phyloP scores from a whole-genome alignment of 2,329 filamentous ascomycete genomes.

The Delphinella strobiligena region DNA sequence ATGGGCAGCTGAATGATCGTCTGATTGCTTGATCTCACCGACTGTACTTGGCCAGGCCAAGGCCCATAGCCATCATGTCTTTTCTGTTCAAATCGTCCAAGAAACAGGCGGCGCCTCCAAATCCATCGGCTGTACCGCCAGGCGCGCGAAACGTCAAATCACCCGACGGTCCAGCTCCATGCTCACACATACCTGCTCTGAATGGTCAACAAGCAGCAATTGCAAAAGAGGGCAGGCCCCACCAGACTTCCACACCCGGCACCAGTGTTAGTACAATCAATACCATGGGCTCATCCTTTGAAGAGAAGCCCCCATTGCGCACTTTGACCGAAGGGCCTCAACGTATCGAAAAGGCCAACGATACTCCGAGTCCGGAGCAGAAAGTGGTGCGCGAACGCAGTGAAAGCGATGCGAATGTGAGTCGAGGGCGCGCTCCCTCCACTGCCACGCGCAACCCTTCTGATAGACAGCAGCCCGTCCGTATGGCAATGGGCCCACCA shows the following conservation, averaged over 20 bases:
- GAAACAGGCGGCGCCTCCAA: constrained; percentile 19
- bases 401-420: constrained; percentile 44
- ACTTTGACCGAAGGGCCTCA: constrained; percentile 5
- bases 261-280: constrained; percentile 58
- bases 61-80: constrained; percentile 27
- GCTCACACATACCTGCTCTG: constrained; percentile 29
- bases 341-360: constrained; percentile 8
- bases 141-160: constrained; percentile 44
- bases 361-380: constrained; percentile 51
- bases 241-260: constrained; percentile 57
- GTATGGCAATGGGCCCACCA: constrained; percentile 2
- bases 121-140: constrained; percentile 34
- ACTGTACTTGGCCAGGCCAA: constrained; percentile 4
- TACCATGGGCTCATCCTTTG: too few relatives aligned
- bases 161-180: constrained; percentile 35
- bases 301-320: constrained; percentile 7
- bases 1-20: neutral
- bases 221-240: constrained; percentile 19
- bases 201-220: constrained; percentile 28
- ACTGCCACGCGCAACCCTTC: neutral
- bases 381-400: constrained; percentile 45
- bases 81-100: constrained; percentile 41
- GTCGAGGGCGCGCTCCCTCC: constrained; percentile 12
- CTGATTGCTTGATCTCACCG: neutral
- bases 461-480: neutral